Base-by-base conservation (phyloP, 495 filamentous ascomycete species). In the Xylaria curta region DNA sequence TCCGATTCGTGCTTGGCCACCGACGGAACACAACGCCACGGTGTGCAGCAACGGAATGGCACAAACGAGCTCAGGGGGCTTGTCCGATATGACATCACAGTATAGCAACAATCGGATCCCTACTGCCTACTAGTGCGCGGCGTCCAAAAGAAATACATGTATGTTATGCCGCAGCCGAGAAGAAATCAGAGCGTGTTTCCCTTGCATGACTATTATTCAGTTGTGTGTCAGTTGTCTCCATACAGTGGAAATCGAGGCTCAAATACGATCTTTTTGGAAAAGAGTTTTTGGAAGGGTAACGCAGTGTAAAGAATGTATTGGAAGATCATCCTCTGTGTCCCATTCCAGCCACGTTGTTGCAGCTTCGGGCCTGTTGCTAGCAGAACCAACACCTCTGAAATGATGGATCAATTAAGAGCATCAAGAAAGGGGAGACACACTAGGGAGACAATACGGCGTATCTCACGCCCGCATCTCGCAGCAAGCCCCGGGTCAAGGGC, bases 261-360 rank as follows among this genome's bases (percentile, higher is more conserved):
- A 46, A 63, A 54, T 46, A 53, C 5, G 54, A 70, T 53, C 60
- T 21, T 36, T 31, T 19, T 26, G 15, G 26, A 10, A n/a, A 54
- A 42, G 36, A 21, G 61, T 47, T 38, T 62, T 49, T 61, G 59
- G 40, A 44, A 31, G 59, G 49, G 42, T 36, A 70, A 70, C 51
- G 58, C 44, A 49, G 38, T 19, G 70, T 59, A 62, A 78, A 76
- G 76, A 79, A 79, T 79, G 77, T 76, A 72, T 74, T 54, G 65
- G 72, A 53, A 72, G 71, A 56, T 60, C 53, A 58, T 62, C 38
- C 63, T 46, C n/a, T 56, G 17, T 28, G 54, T 0, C 56, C 75
- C 76, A 79, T 79, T 79, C 77, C 77, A 79, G 75, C 71, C 76
- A 76, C 54, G 46, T 61, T 71, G 63, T 66, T 74, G 71, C 61